Evolutionary conservation across 129 eudicot species (phyloP).

Genomic region (Artemisia argyi): DNA sequence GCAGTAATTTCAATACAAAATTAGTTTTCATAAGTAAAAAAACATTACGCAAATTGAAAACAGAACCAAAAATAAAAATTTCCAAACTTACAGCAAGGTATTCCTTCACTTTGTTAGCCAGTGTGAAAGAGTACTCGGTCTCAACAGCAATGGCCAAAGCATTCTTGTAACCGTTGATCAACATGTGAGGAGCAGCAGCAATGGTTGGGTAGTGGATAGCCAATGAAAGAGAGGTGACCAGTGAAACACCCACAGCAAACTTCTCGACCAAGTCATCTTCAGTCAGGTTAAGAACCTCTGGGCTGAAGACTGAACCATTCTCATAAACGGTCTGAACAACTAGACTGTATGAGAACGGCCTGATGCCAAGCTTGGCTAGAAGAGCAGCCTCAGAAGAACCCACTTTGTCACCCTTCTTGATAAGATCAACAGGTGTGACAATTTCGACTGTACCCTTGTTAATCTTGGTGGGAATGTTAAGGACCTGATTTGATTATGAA

Average conservation of each 20-base stretch:
- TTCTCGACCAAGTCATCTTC: constrained; percentile 63
- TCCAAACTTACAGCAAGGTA: constrained; percentile 45
- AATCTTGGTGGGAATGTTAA: constrained; percentile 5
- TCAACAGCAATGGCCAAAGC: constrained; percentile 59
- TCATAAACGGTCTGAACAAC: constrained; percentile 49
- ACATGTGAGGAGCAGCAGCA: constrained; percentile 78
- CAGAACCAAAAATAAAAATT: not conserved
- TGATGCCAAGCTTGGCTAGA: constrained; percentile 68
- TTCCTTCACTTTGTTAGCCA: constrained; percentile 68
- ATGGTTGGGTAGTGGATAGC: constrained; percentile 59
- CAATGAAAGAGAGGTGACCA: constrained; percentile 52
- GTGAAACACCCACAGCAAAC: constrained; percentile 58
- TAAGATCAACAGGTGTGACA: constrained; percentile 3
- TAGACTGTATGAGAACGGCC: constrained; percentile 75
- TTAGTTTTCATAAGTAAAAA: not conserved
- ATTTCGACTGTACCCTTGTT: constrained; percentile 3
- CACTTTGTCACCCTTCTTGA: constrained; percentile 7
- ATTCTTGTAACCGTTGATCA: constrained; percentile 73
- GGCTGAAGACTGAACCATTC: constrained; percentile 65
- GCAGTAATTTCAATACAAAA: not conserved
- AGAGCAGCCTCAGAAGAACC: constrained; percentile 26
- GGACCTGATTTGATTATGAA: not conserved
- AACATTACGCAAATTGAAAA: not conserved
- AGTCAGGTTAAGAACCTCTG: constrained; percentile 58
- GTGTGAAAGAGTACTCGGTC: constrained; percentile 58